phyloP scores from a whole-genome alignment of 805 yeast genomes.

The Pichia nakasei region DNA sequence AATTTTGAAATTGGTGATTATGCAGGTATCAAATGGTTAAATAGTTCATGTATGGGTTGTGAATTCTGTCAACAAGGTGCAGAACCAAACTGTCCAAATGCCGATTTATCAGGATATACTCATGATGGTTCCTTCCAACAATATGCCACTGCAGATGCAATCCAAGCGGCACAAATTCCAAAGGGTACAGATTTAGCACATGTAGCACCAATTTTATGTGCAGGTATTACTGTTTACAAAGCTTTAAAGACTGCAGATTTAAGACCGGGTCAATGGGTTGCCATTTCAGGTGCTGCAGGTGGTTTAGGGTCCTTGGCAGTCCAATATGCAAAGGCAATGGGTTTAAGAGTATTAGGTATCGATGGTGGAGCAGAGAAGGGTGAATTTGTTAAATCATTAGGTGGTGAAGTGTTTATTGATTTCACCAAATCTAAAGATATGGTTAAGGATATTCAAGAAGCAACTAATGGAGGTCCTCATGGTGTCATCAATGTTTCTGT shows the following conservation, averaged over 20 bases:
- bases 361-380: conserved; percentile 71
- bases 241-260: conserved; percentile 74
- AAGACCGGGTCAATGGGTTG: conserved; percentile 74
- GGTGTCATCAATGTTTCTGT: conserved; percentile 63
- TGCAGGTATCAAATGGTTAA: conserved; percentile 82
- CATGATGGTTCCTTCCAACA: conserved; percentile 90
- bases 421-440: conserved; percentile 37
- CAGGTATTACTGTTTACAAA: conserved; percentile 87
- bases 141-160: conserved; percentile 81
- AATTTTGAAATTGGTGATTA: conserved; percentile 71
- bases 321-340: conserved; percentile 74
- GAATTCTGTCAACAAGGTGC: conserved; percentile 60
- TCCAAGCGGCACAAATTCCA: conserved; percentile 78
- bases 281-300: conserved; percentile 75
- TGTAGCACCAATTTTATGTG: conserved; percentile 79
- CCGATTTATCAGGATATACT: conserved; percentile 77
- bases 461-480: conserved; percentile 51
- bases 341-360: conserved; percentile 60
- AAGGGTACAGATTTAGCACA: conserved; percentile 64
- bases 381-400: conserved; percentile 41
- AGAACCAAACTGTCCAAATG: conserved; percentile 65
- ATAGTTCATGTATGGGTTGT: conserved; percentile 68
- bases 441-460: conserved; percentile 31
- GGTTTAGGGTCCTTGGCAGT: conserved; percentile 73
- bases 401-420: conserved; percentile 59